A percentile compares a stretch with the other conserved stretches of the same genome.
These are phyloP conservation scores for Paratrypanosoma confusum DNA, from an alignment of 208 protist species.

Conservation along the genomic window DNA sequence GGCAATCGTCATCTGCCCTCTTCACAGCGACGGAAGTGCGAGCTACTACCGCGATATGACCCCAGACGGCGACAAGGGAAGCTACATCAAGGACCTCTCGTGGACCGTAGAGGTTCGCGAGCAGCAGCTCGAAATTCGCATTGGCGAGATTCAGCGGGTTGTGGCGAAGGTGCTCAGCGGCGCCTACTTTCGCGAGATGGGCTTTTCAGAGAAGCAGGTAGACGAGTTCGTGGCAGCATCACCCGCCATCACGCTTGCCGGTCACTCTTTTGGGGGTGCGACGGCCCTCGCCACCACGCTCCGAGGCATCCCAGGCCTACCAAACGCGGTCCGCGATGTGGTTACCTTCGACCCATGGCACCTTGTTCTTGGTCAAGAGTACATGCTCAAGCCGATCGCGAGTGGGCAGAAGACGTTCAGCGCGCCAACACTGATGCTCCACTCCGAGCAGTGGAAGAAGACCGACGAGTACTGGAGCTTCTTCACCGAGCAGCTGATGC, in stretches of 20 bases:
- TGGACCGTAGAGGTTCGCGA: constrained; percentile 32
- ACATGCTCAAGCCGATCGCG: constrained; percentile 30
- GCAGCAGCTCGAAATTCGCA: constrained; percentile 40
- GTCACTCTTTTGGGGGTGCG: constrained; percentile 43
- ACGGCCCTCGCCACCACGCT: constrained; percentile 40
- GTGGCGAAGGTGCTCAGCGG: constrained; percentile 17
- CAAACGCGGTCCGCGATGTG: constrained; percentile 12
- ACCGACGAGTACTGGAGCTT: constrained; percentile 27
- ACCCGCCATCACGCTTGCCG: background rate
- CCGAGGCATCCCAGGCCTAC: constrained; percentile 10
- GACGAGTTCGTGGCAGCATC: background rate
- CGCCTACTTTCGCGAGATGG: constrained; percentile 24
- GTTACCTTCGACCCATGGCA: constrained; percentile 63
- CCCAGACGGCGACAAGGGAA: constrained; percentile 8
- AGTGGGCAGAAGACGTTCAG: constrained; percentile 12
- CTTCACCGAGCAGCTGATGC: constrained; percentile 10
- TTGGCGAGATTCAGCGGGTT: constrained; percentile 29
- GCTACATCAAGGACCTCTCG: constrained; percentile 16
- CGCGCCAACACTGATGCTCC: constrained; percentile 46
- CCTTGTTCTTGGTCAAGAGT: constrained; percentile 26
- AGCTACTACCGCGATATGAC: constrained; percentile 53
- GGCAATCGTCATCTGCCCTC: constrained; percentile 45
- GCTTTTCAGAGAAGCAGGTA: constrained; percentile 4
- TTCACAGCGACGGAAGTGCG: constrained; percentile 72
- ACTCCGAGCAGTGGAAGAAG: constrained; percentile 46